Conservation (phyloP, 306 rosid species). For the Acacia melanoxylon region DNA sequence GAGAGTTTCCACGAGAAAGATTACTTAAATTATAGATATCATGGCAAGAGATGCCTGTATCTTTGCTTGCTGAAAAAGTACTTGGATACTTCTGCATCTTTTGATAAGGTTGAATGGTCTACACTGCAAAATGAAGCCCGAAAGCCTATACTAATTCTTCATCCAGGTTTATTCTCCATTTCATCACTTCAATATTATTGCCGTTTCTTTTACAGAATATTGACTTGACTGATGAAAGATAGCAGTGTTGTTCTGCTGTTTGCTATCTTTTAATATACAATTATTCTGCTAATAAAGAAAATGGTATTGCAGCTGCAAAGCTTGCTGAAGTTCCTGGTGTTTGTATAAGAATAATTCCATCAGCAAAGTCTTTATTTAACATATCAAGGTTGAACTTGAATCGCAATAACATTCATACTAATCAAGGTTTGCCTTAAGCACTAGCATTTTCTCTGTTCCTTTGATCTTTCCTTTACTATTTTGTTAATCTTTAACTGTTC, state of each 20-base stretch:
- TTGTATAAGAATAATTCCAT: slow-evolving; percentile 66
- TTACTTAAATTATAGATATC: slow-evolving; percentile 85
- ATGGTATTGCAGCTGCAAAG: slow-evolving; percentile 48
- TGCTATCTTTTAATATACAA: not conserved
- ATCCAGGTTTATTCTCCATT: slow-evolving; percentile 64
- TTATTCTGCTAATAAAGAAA: slow-evolving; percentile 17
- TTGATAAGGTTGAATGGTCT: slow-evolving; percentile 81
- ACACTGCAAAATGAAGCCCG: slow-evolving; percentile 82
- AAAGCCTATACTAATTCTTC: slow-evolving; percentile 66
- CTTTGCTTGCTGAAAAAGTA: slow-evolving; percentile 72
- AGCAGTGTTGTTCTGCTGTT: not conserved
- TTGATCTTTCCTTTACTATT: slow-evolving; percentile 10
- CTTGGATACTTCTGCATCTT: slow-evolving; percentile 56
- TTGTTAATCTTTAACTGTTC: slow-evolving; percentile 28
- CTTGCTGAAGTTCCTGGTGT: slow-evolving; percentile 53
- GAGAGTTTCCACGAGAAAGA: slow-evolving; percentile 93
- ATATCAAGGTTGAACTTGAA: slow-evolving; percentile 57
- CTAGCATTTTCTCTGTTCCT: slow-evolving; percentile 15
- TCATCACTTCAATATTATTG: not conserved
- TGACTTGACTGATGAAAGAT: not conserved
- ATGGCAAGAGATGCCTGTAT: slow-evolving; percentile 84
- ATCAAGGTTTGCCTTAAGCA: slow-evolving; percentile 52
- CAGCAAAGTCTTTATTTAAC: slow-evolving; percentile 57
- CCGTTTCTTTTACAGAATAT: not conserved
- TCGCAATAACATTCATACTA: slow-evolving; percentile 69